A percentile compares a stretch with the other conserved stretches of the same genome.
These are phyloP conservation scores for Botrytis sinoallii DNA, from an alignment of 2,329 filamentous ascomycete genomes.

Conservation along the genomic window DNA sequence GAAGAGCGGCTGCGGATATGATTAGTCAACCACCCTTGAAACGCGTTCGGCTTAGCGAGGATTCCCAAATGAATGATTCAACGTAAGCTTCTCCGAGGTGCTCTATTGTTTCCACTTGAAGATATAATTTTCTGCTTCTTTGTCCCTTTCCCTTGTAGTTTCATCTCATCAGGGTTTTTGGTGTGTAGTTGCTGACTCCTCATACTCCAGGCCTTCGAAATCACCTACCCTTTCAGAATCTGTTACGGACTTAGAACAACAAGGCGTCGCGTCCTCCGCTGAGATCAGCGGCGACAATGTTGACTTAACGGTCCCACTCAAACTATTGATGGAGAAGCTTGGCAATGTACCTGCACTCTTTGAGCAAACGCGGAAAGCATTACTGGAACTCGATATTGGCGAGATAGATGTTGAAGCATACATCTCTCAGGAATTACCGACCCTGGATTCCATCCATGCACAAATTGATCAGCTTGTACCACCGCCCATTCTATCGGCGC, in stretches of 20 bases:
- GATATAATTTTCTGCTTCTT: background rate
- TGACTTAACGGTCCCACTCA: background rate
- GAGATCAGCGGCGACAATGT: no score
- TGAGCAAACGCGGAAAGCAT: background rate
- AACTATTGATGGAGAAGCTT: background rate
- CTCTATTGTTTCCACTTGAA: background rate
- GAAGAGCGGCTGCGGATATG: conserved; percentile 25
- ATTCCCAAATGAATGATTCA: background rate
- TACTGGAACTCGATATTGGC: background rate
- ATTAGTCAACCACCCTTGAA: conserved; percentile 23
- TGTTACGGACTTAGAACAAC: background rate
- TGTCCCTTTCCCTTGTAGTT: background rate
- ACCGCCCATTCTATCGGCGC: background rate
- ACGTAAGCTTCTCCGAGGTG: background rate
- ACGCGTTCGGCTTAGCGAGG: conserved; percentile 22
- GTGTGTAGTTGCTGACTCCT: background rate
- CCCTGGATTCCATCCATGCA: background rate
- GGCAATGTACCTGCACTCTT: background rate
- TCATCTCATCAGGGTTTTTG: background rate
- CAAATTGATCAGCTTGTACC: background rate
- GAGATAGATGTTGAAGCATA: background rate
- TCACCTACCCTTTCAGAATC: background rate
- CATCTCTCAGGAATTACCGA: background rate
- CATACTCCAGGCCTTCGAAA: background rate
- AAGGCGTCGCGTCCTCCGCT: background rate